phyloP scores from a whole-genome alignment of 306 rosid genomes.

The Prosopis cineraria region DNA sequence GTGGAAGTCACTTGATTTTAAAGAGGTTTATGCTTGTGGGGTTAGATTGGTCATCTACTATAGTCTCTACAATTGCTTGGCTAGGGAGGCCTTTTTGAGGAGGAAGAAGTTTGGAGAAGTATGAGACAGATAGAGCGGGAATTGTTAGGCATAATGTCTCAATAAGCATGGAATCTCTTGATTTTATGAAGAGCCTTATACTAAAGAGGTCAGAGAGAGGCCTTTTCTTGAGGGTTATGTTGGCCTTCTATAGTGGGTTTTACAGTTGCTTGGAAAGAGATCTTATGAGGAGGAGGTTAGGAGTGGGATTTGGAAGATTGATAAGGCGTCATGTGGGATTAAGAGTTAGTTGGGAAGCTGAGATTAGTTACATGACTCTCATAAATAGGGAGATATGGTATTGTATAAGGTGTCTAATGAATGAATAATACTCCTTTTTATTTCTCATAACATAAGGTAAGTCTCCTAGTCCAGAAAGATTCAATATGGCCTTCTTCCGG shows the following conservation, averaged over 20 bases:
- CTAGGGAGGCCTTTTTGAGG: not conserved
- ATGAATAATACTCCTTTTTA: not conserved
- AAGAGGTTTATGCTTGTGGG: not conserved
- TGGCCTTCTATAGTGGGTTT: not conserved
- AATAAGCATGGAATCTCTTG: not conserved
- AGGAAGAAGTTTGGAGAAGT: not conserved
- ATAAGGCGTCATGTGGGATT: not conserved
- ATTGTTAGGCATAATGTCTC: not conserved
- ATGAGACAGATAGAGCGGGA: not conserved
- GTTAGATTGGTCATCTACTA: not conserved
- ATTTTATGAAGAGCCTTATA: not conserved
- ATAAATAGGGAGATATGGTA: not conserved
- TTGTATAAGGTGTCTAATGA: not conserved
- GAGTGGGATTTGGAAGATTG: not conserved
- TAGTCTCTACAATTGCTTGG: not conserved
- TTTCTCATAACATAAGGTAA: not conserved
- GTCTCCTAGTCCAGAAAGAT: not conserved
- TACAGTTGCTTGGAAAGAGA: not conserved
- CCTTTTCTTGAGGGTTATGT: not conserved
- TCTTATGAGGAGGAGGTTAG: not conserved
- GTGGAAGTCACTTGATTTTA: not conserved
- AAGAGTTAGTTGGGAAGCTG: not conserved
- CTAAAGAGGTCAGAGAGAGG: not conserved
- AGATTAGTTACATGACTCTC: not conserved
- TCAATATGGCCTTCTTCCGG: not conserved